phyloP scores from a whole-genome alignment of 208 protist genomes.

The Trypanosomatidae sp. region DNA sequence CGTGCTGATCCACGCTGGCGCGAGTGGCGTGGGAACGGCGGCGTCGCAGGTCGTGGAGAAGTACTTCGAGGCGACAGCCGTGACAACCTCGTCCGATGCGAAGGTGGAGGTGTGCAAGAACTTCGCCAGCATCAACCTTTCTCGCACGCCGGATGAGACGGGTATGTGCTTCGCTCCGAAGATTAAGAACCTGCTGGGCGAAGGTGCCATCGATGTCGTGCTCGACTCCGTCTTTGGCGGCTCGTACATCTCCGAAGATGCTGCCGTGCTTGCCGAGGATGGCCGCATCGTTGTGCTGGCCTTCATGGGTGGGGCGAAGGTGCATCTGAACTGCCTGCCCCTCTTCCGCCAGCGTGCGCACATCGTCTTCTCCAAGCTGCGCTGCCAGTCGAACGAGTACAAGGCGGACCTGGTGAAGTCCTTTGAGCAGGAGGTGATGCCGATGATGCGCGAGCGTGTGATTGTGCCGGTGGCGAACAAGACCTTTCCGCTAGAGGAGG shows the following conservation, averaged over 20 bases:
- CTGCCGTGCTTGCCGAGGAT: constrained; percentile 57
- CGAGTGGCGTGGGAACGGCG: constrained; percentile 89
- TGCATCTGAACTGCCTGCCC: constrained; percentile 61
- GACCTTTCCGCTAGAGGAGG: constrained; percentile 69
- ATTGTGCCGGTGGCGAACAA: constrained; percentile 67
- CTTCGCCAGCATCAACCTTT: constrained; percentile 52
- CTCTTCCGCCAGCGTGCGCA: constrained; percentile 63
- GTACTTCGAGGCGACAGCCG: constrained; percentile 64
- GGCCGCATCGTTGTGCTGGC: constrained; percentile 66
- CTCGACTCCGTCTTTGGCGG: constrained; percentile 83
- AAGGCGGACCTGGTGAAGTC: too few relatives aligned
- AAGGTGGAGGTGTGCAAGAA: constrained; percentile 83
- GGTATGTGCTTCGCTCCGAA: constrained; percentile 73
- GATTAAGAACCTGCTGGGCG: constrained; percentile 46
- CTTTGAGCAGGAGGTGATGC: too few relatives aligned
- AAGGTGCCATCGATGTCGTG: constrained; percentile 61
- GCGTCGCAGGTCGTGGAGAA: constrained; percentile 82
- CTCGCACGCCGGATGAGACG: constrained; percentile 62
- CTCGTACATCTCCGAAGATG: constrained; percentile 68
- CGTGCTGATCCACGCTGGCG: constrained; percentile 88
- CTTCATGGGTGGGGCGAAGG: constrained; percentile 58
- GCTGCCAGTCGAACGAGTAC: constrained; percentile 56
- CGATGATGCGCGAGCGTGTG: too few relatives aligned
- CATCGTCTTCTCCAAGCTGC: constrained; percentile 77
- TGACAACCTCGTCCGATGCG: constrained; percentile 57